Base-by-base conservation (phyloP, 306 rosid species). In the Trifolium fragiferum region DNA sequence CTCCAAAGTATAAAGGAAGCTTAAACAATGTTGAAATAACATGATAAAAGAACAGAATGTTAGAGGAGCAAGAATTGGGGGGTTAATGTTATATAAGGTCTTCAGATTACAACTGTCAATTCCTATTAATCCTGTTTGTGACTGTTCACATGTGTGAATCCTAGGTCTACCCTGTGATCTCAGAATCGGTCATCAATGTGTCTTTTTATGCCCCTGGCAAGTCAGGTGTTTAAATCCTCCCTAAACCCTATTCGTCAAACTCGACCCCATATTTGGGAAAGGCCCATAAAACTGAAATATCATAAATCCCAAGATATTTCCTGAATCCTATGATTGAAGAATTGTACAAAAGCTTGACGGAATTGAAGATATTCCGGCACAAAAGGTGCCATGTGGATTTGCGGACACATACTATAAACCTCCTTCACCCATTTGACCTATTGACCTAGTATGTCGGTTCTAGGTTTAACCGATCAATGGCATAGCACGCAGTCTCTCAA, bases 31-130 rank as follows among this genome's bases (percentile, higher is more conserved):
- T 16, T 63, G 46, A 35, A 63, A 35, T 16, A 35, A 35, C 27
- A 33, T 2, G 33, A 19, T 11, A 10, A 2, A 2, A n/a, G 18
- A 16, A 2, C 51, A 65, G 10, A 64, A 33, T 32, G 40, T 65
- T 25, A 0, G 11, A 37, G 16, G 23, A 35, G 49, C 47, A 63
- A 35, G 68, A 33, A 63, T 25, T 16, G 38, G 19, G 49, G n/a
- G 37, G 50, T n/a, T 41, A 72, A 73, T 73, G 25, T n/a, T 41
- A 40, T 72, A 72, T 72, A 15, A 57, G 55, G 27, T 58, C 44
- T 25, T 72, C 35, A 58, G 23, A 35, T 35, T 37, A 46, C 5
- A 23, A 58, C 16, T 5, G 9, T 4, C 9, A n/a, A 41, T 16
- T 25, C 9, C 58, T 40, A 27, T 58, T 40, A 57, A 40, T 57